Evolutionary conservation across 2,329 filamentous ascomycete genomes (phyloP), one percentile per base, ranked within the genome.

Genomic region (Ophiostoma sp.): DNA sequence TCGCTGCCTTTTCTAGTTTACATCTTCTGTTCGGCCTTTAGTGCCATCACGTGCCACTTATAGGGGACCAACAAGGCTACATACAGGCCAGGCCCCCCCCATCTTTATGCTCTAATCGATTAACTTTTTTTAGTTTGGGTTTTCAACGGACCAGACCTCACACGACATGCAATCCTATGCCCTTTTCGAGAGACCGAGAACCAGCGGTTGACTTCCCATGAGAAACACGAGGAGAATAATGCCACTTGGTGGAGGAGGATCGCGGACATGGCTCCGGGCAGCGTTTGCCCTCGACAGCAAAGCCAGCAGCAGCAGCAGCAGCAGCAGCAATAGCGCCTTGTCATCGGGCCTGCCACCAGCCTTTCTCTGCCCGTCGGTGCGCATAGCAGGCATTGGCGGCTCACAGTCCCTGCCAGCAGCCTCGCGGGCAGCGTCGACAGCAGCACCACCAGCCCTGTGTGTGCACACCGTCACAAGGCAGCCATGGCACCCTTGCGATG

Each of bases 281-380:
- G 66, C 66, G 2, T 70, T 72, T 52, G 62, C 68, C n/a, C 49
- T 72, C 4, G 70, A 71, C 16, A 58, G 66, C 6, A 66, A 41
- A n/a, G 40, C 40, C 38, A n/a, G 27, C 47, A 7, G 8, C 27
- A 27, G 27, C 38, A n/a, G 27, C 47, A 7, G 8, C 27, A 27
- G 27, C 47, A 7, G 11, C 47, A 65, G 55, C 18, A 52, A 18
- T 41, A 12, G 14, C 45, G 63, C n/a, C 5, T 1, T 58, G 3
- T 38, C 67, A 16, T 9, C 63, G 7, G 42, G 63, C 18, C 63
- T 64, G 41, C 68, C 69, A 5, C 72, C 72, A 5, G 40, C 60
- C 2, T 73, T 71, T 49, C 69, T 72, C 12, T 73, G 71, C 16
- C 72, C 72, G 7, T 66, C 69, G 1, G 66, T 67, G 8, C 58